A percentile compares a stretch with the other conserved stretches of the same genome.
Evolutionary conservation across 108 stramenopile genomes (phyloP).

Genomic region (Nitzschia inconspicua): DNA sequence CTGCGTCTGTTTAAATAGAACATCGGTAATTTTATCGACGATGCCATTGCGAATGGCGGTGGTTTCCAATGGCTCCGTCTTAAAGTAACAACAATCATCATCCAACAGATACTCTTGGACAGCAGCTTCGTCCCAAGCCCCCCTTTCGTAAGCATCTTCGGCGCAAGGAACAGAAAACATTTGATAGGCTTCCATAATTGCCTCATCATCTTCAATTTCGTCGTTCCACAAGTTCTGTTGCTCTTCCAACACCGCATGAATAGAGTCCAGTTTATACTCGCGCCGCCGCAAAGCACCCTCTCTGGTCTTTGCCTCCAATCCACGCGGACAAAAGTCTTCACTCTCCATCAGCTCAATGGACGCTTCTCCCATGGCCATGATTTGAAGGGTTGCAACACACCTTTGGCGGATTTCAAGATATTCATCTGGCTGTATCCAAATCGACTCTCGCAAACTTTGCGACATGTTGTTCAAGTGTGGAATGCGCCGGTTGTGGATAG

Average conservation of each 20-base stretch:
- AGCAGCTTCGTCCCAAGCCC: neutral
- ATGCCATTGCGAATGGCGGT: neutral
- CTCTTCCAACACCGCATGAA: constrained; percentile 25
- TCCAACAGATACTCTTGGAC: neutral
- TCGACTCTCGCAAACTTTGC: neutral
- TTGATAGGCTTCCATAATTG: constrained; percentile 18
- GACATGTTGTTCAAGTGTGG: constrained; percentile 15
- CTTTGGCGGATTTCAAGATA: constrained; percentile 5
- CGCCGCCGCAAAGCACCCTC: constrained; percentile 1
- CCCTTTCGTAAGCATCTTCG: neutral
- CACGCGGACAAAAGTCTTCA: constrained; percentile 4
- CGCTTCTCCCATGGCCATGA: constrained; percentile 4
- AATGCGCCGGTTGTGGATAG: constrained; percentile 17
- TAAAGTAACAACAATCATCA: neutral
- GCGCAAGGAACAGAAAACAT: constrained; percentile 1
- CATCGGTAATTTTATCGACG: neutral
- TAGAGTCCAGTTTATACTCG: constrained; percentile 18
- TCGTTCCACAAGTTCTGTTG: constrained; percentile 14
- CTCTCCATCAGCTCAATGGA: constrained; percentile 7
- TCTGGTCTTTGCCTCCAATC: constrained; percentile 16
- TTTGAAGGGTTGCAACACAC: constrained; percentile 6
- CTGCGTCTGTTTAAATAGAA: neutral
- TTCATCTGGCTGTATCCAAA: constrained; percentile 20
- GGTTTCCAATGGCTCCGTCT: neutral
- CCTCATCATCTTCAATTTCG: constrained; percentile 8